phyloP scores from a whole-genome alignment of 192 early-diverging fungal genomes.

The Mortierella alpina region DNA sequence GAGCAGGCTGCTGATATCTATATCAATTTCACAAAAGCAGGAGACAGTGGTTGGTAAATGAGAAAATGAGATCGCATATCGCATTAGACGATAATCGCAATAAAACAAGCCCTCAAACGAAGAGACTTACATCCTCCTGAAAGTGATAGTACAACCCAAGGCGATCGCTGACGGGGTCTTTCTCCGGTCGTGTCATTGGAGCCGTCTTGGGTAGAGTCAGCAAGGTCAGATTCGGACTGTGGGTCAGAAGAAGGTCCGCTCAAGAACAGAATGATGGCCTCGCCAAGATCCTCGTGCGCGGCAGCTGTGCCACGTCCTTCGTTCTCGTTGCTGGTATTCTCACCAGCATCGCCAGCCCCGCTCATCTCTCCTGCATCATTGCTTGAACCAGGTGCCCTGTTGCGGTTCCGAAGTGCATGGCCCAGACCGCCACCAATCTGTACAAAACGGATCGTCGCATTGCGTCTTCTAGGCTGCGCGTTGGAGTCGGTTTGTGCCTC shows the following conservation, averaged over 20 bases:
- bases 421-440: slow-evolving; percentile 31
- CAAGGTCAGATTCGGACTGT: slow-evolving; percentile 6
- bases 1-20: slow-evolving; percentile 48
- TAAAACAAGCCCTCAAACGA: slow-evolving; percentile 1
- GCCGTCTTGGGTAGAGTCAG: neutral
- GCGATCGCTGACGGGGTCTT: slow-evolving; percentile 24
- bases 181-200: slow-evolving; percentile 6
- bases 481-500: neutral
- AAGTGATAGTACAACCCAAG: slow-evolving; percentile 41
- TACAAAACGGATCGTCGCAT: slow-evolving; percentile 41
- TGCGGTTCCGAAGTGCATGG: neutral
- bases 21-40: too few species aligned
- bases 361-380: neutral
- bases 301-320: neutral
- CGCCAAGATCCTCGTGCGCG: slow-evolving; percentile 8
- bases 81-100: neutral
- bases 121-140: slow-evolving; percentile 42
- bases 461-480: slow-evolving; percentile 19
- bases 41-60: too few species aligned
- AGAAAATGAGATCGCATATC: neutral
- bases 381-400: neutral
- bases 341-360: neutral
- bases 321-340: neutral
- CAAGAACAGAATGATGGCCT: slow-evolving; percentile 43
- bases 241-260: slow-evolving; percentile 8